Percentiles rank a stretch among this genome's conserved stretches.
Conservation (phyloP, 805 yeast species). For the Sporopachydermia lactativora region DNA sequence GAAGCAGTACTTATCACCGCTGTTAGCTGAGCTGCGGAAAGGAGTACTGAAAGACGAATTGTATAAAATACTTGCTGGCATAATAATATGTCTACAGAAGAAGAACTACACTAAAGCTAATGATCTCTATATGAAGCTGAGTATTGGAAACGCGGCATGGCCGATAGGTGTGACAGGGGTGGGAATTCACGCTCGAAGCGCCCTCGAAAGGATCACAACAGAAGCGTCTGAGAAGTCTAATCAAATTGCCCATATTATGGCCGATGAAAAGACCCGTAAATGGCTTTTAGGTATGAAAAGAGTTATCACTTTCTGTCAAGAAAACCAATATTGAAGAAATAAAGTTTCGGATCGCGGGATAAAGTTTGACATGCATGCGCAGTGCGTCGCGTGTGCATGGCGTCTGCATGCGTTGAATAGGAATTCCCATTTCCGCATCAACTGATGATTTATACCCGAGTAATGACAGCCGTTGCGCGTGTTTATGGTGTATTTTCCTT, state of each 20-base stretch:
- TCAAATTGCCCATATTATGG: slow-evolving; percentile 55
- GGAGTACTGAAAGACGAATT: slow-evolving; percentile 24
- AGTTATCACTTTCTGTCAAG: slow-evolving; percentile 42
- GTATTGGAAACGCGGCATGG: slow-evolving; percentile 86
- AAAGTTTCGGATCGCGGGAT: too few relatives aligned
- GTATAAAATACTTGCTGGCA: slow-evolving; percentile 42
- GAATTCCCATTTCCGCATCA: background rate
- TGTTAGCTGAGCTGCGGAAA: slow-evolving; percentile 39
- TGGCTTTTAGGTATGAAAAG: slow-evolving; percentile 73
- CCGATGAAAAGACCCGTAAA: slow-evolving; percentile 54
- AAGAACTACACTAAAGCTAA: slow-evolving; percentile 37
- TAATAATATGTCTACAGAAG: slow-evolving; percentile 45
- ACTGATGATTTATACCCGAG: too few relatives aligned
- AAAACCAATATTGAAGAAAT: background rate
- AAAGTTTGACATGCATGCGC: too few relatives aligned
- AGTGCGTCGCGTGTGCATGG: too few relatives aligned
- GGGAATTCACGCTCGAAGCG: slow-evolving; percentile 66
- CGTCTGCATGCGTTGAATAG: background rate
- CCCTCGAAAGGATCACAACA: slow-evolving; percentile 42
- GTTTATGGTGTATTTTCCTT: too few relatives aligned
- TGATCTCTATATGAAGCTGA: slow-evolving; percentile 57
- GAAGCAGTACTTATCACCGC: slow-evolving; percentile 33
- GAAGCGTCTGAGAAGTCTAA: slow-evolving; percentile 16
- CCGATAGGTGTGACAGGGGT: slow-evolving; percentile 76
- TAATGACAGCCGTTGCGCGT: too few relatives aligned